These are phyloP conservation scores for Mucor saturninus DNA, from an alignment of 371 early-diverging fungal species.

Conservation along the genomic window DNA sequence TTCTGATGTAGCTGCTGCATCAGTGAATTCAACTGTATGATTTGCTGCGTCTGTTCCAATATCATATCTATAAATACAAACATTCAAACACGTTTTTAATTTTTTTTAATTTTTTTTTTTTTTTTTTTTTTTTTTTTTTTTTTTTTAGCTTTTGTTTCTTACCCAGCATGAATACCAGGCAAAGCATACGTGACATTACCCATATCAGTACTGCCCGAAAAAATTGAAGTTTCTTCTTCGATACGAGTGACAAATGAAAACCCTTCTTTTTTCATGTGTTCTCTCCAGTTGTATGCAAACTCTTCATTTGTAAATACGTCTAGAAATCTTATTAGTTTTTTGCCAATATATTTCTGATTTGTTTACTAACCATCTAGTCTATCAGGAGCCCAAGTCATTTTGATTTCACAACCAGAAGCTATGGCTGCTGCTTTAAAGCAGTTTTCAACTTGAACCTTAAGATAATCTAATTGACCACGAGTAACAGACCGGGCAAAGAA, in stretches of 20 bases:
- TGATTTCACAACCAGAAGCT: conserved; percentile 72
- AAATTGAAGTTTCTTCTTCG: conserved; percentile 40
- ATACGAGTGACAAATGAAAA: conserved; percentile 37
- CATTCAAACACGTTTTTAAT: conserved; percentile 17
- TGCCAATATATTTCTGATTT: not conserved
- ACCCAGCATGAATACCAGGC: conserved; percentile 29
- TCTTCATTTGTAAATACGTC: conserved; percentile 61
- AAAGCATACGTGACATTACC: conserved; percentile 66
- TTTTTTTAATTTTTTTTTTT: no score
- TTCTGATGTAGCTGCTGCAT: conserved; percentile 57
- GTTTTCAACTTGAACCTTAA: conserved; percentile 54
- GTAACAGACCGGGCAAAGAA: conserved; percentile 62
- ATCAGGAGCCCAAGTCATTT: conserved; percentile 51
- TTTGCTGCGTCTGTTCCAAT: conserved; percentile 27
- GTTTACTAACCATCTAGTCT: conserved; percentile 33
- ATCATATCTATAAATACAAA: conserved; percentile 20
- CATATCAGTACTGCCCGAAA: conserved; percentile 72
- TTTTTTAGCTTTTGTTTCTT: not conserved
- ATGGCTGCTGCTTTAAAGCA: conserved; percentile 70
- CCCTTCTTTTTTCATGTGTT: conserved; percentile 55
- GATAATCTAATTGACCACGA: conserved; percentile 45
- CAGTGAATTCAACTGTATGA: conserved; percentile 59
- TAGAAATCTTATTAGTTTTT: conserved; percentile 15
- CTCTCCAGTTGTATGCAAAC: conserved; percentile 59
- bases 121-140: no score